Base-by-base conservation (phyloP, 176 grass and related monocot species). In the Zoysia japonica region DNA sequence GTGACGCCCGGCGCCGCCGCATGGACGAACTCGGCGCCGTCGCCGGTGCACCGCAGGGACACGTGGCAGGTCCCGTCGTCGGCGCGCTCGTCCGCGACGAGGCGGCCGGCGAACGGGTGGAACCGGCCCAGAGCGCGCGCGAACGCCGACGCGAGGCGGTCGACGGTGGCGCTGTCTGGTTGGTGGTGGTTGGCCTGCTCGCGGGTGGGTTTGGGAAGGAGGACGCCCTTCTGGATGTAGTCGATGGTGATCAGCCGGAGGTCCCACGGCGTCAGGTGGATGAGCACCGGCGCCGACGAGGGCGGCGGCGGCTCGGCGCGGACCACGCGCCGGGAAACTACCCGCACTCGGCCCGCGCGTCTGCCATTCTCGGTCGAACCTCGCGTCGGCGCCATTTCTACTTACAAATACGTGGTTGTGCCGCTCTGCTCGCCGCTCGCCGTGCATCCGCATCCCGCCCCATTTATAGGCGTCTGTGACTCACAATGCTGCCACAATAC, bases 21-120 rank as follows among this genome's bases (percentile, higher is more conserved):
- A 51, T 89, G 87, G 57, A 85, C 60, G 44, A 89, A 82, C 72
- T 82, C 77, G 44, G 87, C 77, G 10, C 83, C 87, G 13, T 61
- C 50, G 35, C 54, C 83, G 49, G 63, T 59, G 70, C 76, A 76
- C 1, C 65, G 73, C 15, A 81, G 37, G 6, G 14, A 81, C 28
- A 60, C 70, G 7, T 20, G 38, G 16, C 2, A 5, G 56, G 71
- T 42, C 14, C 50, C 70, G 70, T 41, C 48, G 16, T 60, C 64
- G 39, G 13, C 37, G 37, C 55, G 40, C 16, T 75, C 53, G 2
- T 43, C 40, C 1, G 3, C 4, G 53, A 43, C 72, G 1, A 85
- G 40, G 28, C 77, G 72, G 42, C 87, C 83, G 2, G 83, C 70
- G 5, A 89, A 53, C 65, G 83, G 83, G 65, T 80, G 78, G 72